A percentile compares a stretch with the other conserved stretches of the same genome.
phyloP scores from a whole-genome alignment of 352 stramenopile genomes.

The Phytophthora pseudosyringae region DNA sequence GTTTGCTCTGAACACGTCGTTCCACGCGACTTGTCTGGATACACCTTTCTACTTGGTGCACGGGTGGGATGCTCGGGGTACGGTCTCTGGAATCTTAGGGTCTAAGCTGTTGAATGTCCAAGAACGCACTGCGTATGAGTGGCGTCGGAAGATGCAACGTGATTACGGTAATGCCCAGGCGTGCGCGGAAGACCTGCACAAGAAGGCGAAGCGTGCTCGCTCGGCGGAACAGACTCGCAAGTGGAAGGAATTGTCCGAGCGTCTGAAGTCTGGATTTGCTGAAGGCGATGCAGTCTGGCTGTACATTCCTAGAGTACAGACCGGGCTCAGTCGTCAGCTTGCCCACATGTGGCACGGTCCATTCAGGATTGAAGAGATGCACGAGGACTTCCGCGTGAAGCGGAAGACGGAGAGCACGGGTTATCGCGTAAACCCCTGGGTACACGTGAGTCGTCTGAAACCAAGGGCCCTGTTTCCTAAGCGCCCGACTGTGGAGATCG shows the following conservation, averaged over 20 bases:
- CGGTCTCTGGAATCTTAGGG: background rate
- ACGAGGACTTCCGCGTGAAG: background rate
- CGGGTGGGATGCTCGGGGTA: background rate
- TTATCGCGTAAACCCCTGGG: background rate
- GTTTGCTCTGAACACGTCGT: background rate
- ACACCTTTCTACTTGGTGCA: conserved; percentile 5
- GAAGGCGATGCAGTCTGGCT: background rate
- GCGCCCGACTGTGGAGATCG: background rate
- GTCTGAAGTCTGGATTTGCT: background rate
- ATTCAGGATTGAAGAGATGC: background rate
- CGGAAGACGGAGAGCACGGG: background rate
- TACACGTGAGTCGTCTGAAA: background rate
- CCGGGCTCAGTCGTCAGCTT: conserved; percentile 1
- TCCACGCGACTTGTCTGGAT: background rate
- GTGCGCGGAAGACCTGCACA: conserved; percentile 11
- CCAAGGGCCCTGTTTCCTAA: background rate
- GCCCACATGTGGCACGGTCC: too few relatives aligned
- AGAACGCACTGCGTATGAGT: conserved; percentile 13
- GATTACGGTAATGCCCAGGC: conserved; percentile 11
- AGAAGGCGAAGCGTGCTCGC: conserved; percentile 3
- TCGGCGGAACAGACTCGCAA: conserved; percentile 1
- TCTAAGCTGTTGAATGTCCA: background rate
- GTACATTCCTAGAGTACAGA: background rate
- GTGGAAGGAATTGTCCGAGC: conserved; percentile 10
- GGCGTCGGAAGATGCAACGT: conserved; percentile 6